Evolutionary conservation across 441 rosid species (phyloP).

Genomic region (Arabidopsis hybrid): DNA sequence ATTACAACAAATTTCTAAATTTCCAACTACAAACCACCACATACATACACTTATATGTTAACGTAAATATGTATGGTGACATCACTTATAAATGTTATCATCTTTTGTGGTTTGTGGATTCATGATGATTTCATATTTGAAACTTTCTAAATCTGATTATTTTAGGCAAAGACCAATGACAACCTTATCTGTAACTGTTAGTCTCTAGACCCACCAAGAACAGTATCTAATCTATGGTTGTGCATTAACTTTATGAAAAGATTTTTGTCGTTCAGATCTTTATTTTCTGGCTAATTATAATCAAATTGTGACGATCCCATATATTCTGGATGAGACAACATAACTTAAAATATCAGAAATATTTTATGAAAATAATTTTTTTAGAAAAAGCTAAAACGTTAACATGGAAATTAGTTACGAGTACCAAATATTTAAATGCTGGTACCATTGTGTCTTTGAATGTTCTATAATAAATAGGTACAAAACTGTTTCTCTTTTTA

Average conservation of each 20-base stretch:
- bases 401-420: too few species aligned
- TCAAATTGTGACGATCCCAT: too few species aligned
- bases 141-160: constrained; percentile 39
- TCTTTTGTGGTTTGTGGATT: constrained; percentile 36
- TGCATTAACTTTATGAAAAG: constrained; percentile 14
- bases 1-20: constrained; percentile 8
- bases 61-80: constrained; percentile 23
- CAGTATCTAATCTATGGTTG: constrained; percentile 6
- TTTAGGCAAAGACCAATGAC: constrained; percentile 28
- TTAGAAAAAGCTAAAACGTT: too few species aligned
- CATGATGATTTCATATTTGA: constrained; percentile 34
- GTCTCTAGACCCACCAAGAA: constrained; percentile 34
- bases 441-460: too few species aligned
- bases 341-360: too few species aligned
- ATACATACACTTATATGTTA: constrained; percentile 18
- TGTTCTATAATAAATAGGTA: neutral
- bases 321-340: too few species aligned
- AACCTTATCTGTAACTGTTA: constrained; percentile 37
- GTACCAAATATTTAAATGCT: too few species aligned
- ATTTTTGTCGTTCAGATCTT: neutral
- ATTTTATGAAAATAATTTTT: too few species aligned
- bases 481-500: too few species aligned
- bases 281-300: neutral
- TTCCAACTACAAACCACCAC: constrained; percentile 33
- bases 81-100: constrained; percentile 22